These are phyloP conservation scores for Citrus cavaleriei DNA, from an alignment of 345 rosid genomes.

Conservation along the genomic window DNA sequence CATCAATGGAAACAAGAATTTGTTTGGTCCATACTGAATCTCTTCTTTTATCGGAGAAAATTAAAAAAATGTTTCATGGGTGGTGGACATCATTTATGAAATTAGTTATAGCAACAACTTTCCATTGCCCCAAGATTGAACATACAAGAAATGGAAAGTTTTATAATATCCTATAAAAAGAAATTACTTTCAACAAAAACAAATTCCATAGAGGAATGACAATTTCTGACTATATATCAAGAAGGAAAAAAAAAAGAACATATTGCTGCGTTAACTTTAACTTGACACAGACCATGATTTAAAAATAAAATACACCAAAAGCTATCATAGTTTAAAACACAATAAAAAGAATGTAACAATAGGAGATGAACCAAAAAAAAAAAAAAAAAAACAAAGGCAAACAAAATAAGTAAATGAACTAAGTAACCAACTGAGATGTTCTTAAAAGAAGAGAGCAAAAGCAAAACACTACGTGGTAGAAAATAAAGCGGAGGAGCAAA, in stretches of 20 bases:
- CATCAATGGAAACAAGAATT: neutral
- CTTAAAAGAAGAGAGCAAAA: neutral
- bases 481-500: constrained; percentile 65
- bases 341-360: neutral
- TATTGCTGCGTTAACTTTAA: neutral
- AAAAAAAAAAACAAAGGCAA: neutral
- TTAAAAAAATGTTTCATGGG: no score
- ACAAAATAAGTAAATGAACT: neutral
- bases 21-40: neutral
- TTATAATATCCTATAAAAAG: neutral
- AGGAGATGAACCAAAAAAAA: neutral
- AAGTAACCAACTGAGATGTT: neutral
- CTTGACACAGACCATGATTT: neutral
- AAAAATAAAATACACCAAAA: neutral
- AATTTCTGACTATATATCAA: neutral
- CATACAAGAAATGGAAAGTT: neutral
- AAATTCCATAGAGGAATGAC: neutral
- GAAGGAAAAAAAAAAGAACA: neutral
- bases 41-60: neutral
- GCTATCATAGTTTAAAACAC: neutral
- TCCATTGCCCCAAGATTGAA: neutral
- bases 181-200: neutral
- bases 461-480: constrained; percentile 42
- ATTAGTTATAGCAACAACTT: neutral
- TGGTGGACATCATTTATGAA: no score